These are phyloP conservation scores for Babesia caballi DNA, from an alignment of 169 alveolate genomes.

Conservation along the genomic window DNA sequence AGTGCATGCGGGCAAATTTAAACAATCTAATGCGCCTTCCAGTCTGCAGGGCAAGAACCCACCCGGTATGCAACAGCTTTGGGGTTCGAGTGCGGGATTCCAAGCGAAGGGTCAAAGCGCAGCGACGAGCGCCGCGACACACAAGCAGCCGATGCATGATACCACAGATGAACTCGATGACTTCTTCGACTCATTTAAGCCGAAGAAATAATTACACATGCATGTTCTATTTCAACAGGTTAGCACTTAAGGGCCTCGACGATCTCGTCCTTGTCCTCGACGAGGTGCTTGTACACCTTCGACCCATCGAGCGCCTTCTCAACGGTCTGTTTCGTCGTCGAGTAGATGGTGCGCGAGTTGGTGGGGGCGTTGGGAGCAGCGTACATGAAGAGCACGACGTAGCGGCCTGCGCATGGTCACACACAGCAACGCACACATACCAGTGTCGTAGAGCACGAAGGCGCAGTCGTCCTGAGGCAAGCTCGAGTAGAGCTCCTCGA, in stretches of 20 bases:
- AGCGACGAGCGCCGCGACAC: neutral
- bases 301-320: slow-evolving; percentile 73
- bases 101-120: neutral
- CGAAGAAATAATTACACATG: slow-evolving; percentile 12
- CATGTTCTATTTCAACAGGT: neutral
- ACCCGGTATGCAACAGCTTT: neutral
- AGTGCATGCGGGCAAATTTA: neutral
- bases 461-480: slow-evolving; percentile 70
- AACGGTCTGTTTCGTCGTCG: slow-evolving; percentile 75
- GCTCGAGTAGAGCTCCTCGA: slow-evolving; percentile 57
- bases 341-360: slow-evolving; percentile 74
- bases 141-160: neutral
- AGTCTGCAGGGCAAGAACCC: neutral
- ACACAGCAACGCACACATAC: slow-evolving; percentile 16
- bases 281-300: slow-evolving; percentile 70
- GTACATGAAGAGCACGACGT: slow-evolving; percentile 75
- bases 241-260: slow-evolving; percentile 44
- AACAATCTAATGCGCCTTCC: neutral
- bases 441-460: slow-evolving; percentile 76
- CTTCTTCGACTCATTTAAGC: slow-evolving; percentile 34
- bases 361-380: slow-evolving; percentile 73
- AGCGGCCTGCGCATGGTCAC: slow-evolving; percentile 53
- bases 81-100: neutral
- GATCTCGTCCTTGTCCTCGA: slow-evolving; percentile 68
- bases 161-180: slow-evolving; percentile 4